A percentile compares a stretch with the other conserved stretches of the same genome.
phyloP scores from a whole-genome alignment of 257 asterid species.

The Ophiorrhiza pumila region DNA sequence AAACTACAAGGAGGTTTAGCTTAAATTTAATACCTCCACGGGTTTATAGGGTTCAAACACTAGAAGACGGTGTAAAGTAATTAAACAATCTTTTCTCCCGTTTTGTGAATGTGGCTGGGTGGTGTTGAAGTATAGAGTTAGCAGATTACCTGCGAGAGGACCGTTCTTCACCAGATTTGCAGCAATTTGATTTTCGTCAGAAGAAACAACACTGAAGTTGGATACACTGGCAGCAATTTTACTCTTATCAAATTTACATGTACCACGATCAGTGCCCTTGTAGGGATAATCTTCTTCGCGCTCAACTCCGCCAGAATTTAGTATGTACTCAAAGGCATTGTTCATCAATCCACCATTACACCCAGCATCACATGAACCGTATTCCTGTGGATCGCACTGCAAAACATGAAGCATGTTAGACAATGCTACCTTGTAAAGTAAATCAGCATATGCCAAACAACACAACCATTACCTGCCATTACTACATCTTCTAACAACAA shows the following conservation, averaged over 20 bases:
- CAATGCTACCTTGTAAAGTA: not conserved
- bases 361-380: constrained; percentile 66
- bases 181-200: constrained; percentile 77
- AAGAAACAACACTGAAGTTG: constrained; percentile 72
- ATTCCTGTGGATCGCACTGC: constrained; percentile 80
- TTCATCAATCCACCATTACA: constrained; percentile 88
- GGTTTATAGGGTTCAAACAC: no score
- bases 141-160: constrained; percentile 75
- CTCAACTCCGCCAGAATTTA: constrained; percentile 73
- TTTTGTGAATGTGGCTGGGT: not conserved
- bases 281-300: constrained; percentile 77
- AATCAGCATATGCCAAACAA: not conserved
- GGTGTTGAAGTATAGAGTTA: not conserved
- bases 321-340: constrained; percentile 77
- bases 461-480: not conserved
- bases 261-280: constrained; percentile 54
- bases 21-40: no score
- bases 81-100: no score
- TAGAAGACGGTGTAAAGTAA: no score
- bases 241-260: constrained; percentile 58
- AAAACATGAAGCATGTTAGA: constrained; percentile 3
- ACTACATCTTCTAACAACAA: not conserved
- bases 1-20: no score
- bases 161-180: constrained; percentile 82
- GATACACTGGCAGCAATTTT: constrained; percentile 65